Conservation (phyloP, 768 basidiomycete species). For the Suillus placidus region DNA sequence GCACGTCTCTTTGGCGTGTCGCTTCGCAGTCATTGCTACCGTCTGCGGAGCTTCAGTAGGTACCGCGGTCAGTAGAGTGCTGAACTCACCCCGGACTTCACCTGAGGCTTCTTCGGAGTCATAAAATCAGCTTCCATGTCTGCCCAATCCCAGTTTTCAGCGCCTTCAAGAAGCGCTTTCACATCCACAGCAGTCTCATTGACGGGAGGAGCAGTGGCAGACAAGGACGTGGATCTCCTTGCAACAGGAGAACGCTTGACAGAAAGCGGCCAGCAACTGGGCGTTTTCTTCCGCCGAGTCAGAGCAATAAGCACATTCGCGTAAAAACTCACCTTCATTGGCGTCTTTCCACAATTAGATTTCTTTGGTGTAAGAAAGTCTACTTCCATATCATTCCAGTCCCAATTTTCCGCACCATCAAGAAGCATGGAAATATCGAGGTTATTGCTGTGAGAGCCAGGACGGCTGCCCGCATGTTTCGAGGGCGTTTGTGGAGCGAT, state of each 20-base stretch:
- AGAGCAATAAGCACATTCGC: neutral
- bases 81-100: slow-evolving; percentile 24
- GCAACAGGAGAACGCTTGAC: slow-evolving; percentile 18
- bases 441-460: slow-evolving; percentile 22
- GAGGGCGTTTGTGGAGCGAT: slow-evolving; percentile 7
- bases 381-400: slow-evolving; percentile 60
- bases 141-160: slow-evolving; percentile 72
- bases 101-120: slow-evolving; percentile 45
- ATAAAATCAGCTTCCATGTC: slow-evolving; percentile 53
- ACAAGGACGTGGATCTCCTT: slow-evolving; percentile 17
- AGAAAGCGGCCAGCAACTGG: slow-evolving; percentile 21
- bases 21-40: slow-evolving; percentile 13
- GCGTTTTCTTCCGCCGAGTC: slow-evolving; percentile 18
- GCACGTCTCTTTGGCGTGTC: slow-evolving; percentile 39
- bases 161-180: slow-evolving; percentile 56
- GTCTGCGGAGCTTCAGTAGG: slow-evolving; percentile 21
- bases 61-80: neutral
- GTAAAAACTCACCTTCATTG: slow-evolving; percentile 19
- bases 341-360: slow-evolving; percentile 31
- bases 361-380: slow-evolving; percentile 57
- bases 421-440: slow-evolving; percentile 52
- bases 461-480: slow-evolving; percentile 23
- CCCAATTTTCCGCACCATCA: slow-evolving; percentile 73
- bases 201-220: neutral
- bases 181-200: slow-evolving; percentile 44